A percentile compares a stretch with the other conserved stretches of the same genome.
Evolutionary conservation across 192 early-diverging fungal genomes (phyloP).

Genomic region (Entomortierella beljakovae): DNA sequence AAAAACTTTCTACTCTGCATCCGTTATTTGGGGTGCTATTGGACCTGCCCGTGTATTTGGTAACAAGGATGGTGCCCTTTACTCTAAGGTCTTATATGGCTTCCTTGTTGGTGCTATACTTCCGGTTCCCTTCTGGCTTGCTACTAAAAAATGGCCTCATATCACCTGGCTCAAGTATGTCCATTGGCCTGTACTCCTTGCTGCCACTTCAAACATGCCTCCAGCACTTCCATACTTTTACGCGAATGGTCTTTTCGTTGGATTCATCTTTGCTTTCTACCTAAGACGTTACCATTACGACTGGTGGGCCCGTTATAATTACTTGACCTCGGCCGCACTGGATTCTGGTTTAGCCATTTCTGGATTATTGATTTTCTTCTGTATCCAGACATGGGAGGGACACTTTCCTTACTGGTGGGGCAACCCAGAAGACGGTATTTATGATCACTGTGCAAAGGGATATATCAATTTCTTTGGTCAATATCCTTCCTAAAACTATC

Average conservation of each 20-base stretch:
- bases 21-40: background rate
- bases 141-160: background rate
- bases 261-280: background rate
- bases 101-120: background rate
- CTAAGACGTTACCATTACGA: background rate
- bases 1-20: background rate
- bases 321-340: background rate
- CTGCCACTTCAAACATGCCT: background rate
- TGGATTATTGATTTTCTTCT: background rate
- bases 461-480: too few relatives aligned
- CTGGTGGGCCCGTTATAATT: background rate
- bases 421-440: background rate
- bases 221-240: background rate
- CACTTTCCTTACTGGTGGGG: background rate
- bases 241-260: background rate
- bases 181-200: background rate
- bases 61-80: background rate
- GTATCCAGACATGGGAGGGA: background rate
- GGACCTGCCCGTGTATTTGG: background rate
- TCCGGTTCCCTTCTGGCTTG: background rate
- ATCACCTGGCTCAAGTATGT: background rate
- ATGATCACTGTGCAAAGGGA: background rate
- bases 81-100: background rate
- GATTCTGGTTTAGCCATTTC: background rate
- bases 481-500: background rate